These are phyloP conservation scores for Globisporangium paroecandrum DNA, from an alignment of 352 stramenopile genomes.

Conservation along the genomic window DNA sequence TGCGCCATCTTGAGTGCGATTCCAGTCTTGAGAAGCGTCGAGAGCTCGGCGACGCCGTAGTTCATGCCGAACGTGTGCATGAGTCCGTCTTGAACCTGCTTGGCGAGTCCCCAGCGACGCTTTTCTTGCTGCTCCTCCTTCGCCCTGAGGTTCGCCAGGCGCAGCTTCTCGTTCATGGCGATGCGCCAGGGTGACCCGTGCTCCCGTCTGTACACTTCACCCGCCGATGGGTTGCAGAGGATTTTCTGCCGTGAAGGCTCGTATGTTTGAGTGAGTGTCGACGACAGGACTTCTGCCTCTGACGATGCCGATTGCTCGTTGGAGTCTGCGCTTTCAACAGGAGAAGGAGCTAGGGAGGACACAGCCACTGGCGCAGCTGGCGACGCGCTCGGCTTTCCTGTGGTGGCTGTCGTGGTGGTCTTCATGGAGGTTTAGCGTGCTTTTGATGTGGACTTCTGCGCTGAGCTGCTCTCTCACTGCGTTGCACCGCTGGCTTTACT, in stretches of 20 bases:
- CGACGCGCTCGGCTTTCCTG: neutral
- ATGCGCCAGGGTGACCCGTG: constrained; percentile 47
- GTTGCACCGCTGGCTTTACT: too few species aligned
- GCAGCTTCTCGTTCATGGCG: constrained; percentile 37
- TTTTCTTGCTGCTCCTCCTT: constrained; percentile 65
- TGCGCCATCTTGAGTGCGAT: constrained; percentile 31
- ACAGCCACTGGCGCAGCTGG: neutral
- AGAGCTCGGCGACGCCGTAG: constrained; percentile 63
- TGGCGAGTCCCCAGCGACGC: constrained; percentile 64
- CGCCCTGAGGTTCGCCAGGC: constrained; percentile 35
- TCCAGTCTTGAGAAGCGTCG: constrained; percentile 57
- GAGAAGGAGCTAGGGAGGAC: neutral
- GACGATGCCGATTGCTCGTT: neutral
- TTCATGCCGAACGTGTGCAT: constrained; percentile 72
- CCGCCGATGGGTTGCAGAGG: constrained; percentile 51
- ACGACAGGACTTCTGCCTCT: neutral
- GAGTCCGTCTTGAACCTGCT: constrained; percentile 67
- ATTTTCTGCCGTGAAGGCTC: constrained; percentile 35
- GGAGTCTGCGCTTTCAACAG: neutral
- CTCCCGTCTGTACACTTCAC: constrained; percentile 63
- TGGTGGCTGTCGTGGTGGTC: neutral
- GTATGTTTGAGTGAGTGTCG: neutral
- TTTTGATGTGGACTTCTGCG: neutral
- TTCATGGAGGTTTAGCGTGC: constrained; percentile 3
- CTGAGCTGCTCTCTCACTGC: too few species aligned